Evolutionary conservation across 352 stramenopile genomes (phyloP).

Genomic region (Pilasporangium apinafurcum): DNA sequence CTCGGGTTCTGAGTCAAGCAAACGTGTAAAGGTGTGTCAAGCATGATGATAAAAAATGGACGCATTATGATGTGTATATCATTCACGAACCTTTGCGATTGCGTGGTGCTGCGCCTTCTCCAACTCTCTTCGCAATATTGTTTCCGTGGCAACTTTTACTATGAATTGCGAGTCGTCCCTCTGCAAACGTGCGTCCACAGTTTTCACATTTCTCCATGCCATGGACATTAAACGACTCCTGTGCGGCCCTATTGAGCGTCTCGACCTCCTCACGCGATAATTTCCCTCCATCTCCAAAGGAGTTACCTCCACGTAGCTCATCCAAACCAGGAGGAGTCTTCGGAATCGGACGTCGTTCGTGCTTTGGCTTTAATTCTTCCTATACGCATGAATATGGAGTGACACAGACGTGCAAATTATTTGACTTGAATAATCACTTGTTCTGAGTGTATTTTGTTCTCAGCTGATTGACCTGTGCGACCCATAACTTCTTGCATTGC

Average conservation of each 20-base stretch:
- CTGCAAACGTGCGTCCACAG: slow-evolving; percentile 68
- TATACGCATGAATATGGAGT: slow-evolving; percentile 2
- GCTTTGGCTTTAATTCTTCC: slow-evolving; percentile 62
- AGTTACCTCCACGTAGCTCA: slow-evolving; percentile 2
- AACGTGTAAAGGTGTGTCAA: neutral
- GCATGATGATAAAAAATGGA: too few species aligned
- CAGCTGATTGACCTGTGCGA: slow-evolving; percentile 31
- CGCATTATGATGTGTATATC: too few species aligned
- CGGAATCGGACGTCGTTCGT: slow-evolving; percentile 52
- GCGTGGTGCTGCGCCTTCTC: slow-evolving; percentile 38
- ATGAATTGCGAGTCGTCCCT: slow-evolving; percentile 67
- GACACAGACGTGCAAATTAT: too few species aligned
- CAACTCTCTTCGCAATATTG: slow-evolving; percentile 32
- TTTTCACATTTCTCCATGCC: slow-evolving; percentile 77
- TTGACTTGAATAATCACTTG: too few species aligned
- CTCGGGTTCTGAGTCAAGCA: slow-evolving; percentile 8
- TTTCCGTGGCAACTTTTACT: slow-evolving; percentile 47
- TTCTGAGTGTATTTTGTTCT: too few species aligned
- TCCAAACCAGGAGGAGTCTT: slow-evolving; percentile 49
- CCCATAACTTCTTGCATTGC: slow-evolving; percentile 80
- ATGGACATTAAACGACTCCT: slow-evolving; percentile 66
- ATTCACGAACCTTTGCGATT: slow-evolving; percentile 51
- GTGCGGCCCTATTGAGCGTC: slow-evolving; percentile 52
- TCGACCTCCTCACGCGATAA: slow-evolving; percentile 58
- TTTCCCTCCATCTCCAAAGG: slow-evolving; percentile 3